Conservation (phyloP, 768 basidiomycete genomes). For the Lentinula raphanica region DNA sequence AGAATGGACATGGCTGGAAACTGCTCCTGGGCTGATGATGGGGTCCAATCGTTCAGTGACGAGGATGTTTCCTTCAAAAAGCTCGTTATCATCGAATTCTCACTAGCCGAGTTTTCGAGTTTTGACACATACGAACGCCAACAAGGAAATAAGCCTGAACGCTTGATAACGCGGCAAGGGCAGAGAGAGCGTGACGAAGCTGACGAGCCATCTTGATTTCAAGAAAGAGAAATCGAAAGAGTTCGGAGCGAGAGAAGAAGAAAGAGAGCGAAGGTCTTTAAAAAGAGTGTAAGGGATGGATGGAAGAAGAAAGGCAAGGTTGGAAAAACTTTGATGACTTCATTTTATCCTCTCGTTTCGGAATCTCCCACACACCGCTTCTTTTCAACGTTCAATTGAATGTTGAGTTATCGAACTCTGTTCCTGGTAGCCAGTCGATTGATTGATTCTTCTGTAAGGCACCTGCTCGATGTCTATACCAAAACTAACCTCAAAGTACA, state of each 20-base stretch:
- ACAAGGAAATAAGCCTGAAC: constrained; percentile 10
- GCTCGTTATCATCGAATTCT: neutral
- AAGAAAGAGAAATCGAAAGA: neutral
- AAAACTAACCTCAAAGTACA: too few species aligned
- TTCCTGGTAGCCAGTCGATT: neutral
- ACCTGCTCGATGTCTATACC: neutral
- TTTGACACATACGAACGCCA: constrained; percentile 3
- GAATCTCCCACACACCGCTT: neutral
- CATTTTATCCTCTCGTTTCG: neutral
- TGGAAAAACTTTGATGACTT: neutral
- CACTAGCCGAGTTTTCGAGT: neutral
- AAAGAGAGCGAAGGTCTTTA: neutral
- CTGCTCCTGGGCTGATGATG: constrained; percentile 39
- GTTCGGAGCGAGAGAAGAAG: neutral
- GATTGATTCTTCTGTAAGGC: neutral
- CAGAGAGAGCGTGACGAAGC: constrained; percentile 5
- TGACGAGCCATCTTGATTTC: constrained; percentile 2
- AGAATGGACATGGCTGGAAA: constrained; percentile 44
- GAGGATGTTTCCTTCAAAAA: constrained; percentile 37
- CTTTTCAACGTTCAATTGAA: neutral
- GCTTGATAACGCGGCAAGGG: constrained; percentile 3
- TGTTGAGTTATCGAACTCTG: neutral
- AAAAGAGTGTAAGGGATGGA: constrained; percentile 1
- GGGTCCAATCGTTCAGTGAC: constrained; percentile 48
- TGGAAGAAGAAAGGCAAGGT: neutral